Percentiles rank a stretch among this genome's conserved stretches.
Evolutionary conservation across 345 rosid genomes (phyloP).

Genomic region (Salix udensis): DNA sequence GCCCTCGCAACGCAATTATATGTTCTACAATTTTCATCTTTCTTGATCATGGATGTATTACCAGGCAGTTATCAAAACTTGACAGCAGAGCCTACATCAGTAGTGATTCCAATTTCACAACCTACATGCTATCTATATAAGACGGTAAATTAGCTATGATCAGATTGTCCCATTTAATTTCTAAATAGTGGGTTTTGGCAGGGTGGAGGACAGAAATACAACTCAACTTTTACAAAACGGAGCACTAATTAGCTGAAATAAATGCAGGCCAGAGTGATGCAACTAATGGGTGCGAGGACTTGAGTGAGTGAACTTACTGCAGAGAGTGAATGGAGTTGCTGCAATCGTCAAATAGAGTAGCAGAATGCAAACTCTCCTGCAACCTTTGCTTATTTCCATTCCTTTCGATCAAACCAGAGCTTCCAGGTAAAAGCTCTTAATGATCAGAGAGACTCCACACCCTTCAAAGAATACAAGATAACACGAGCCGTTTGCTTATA

Average conservation of each 20-base stretch:
- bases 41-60: no score
- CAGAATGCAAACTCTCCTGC: constrained; percentile 19
- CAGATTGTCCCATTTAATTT: not conserved
- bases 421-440: not conserved
- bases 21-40: not conserved
- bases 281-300: no score
- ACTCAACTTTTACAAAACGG: not conserved
- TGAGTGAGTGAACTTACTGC: constrained; percentile 34
- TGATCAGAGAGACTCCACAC: not conserved
- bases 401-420: not conserved
- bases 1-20: no score
- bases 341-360: constrained; percentile 38
- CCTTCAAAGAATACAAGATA: constrained; percentile 7
- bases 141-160: not conserved
- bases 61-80: no score
- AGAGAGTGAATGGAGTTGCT: constrained; percentile 31
- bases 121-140: not conserved
- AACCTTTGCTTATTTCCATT: constrained; percentile 31
- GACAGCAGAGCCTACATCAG: not conserved
- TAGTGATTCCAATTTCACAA: not conserved
- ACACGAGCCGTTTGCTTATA: not conserved
- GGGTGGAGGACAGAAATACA: not conserved
- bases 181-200: not conserved
- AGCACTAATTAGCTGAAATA: not conserved
- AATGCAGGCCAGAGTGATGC: not conserved